Base-by-base conservation (phyloP, 2,329 filamentous ascomycete genomes). In the Fusarium aywerte region DNA sequence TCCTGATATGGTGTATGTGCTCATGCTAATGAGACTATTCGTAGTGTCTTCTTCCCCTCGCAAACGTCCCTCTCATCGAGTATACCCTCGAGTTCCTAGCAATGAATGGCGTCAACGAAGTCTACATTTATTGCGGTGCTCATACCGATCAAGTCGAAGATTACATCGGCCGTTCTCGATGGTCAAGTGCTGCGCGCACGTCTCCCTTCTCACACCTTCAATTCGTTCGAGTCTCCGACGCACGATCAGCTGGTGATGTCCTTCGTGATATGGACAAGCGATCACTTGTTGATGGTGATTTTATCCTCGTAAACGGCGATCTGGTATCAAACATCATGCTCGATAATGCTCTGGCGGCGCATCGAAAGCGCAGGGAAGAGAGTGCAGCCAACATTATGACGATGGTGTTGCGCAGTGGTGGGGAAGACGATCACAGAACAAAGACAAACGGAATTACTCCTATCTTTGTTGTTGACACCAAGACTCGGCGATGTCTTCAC, bases 371-470 rank as follows among this genome's bases (percentile, higher is more conserved):
- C 60, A 88, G 93, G 61, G 87, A 90, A 74, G 89, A 89, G 53
- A 93, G 96, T 80, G 95, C 96, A 74, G 95, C 97, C 76, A 93
- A 95, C 35, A 97, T 97, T 79, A 98, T 99, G 96, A 99, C 96
- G 4, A 91, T 97, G 85, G 87, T 99, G 13, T 81, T 98, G 60
- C 87, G 93, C 43, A 90, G 94, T 76, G 92, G 90, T 10, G 92
- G 92, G 43, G 81, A 85, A 8, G 79, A 79, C 10, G 83, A 83
- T 45, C 93, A 97, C 79, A 85, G 92, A 53, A 93, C 92, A 27
- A 95, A 95, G 78, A 85, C 88, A 2, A 88, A 90, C 58, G 89
- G 88, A 27, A 86, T 92, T 67, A 90, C 89, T 6, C 93, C 94
- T 1, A 86, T 96, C 5, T 99, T 98, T 74, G 89, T 97, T 20